These are phyloP conservation scores for Nigrospora oryzae DNA, from an alignment of 2,329 filamentous ascomycete species.

Conservation along the genomic window DNA sequence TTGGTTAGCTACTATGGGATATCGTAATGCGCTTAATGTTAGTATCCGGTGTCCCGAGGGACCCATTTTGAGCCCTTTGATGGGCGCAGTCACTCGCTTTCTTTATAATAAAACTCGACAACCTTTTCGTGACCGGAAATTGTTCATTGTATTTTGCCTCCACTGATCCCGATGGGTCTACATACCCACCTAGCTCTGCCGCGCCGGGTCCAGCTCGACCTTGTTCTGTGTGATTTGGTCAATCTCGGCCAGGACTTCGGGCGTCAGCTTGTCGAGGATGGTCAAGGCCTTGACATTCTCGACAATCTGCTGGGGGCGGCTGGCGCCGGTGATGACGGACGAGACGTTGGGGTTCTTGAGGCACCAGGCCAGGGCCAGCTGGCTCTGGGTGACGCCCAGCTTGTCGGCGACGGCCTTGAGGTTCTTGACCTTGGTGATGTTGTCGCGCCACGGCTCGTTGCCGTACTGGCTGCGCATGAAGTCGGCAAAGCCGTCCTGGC, in stretches of 20 bases:
- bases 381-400: conserved; percentile 48
- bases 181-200: conserved; percentile 1
- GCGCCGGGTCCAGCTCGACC: conserved; percentile 9
- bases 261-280: conserved; percentile 46
- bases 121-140: no score
- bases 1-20: no score
- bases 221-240: conserved; percentile 51
- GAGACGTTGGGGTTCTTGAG: conserved; percentile 54
- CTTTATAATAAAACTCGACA: no score
- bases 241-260: conserved; percentile 50
- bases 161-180: neutral
- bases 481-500: conserved; percentile 43
- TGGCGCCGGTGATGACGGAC: conserved; percentile 53
- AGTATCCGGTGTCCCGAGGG: no score
- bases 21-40: no score
- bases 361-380: conserved; percentile 54
- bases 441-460: conserved; percentile 42
- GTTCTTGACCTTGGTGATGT: conserved; percentile 51
- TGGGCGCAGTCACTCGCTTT: no score
- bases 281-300: conserved; percentile 48
- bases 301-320: conserved; percentile 47
- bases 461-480: conserved; percentile 44
- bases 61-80: no score
- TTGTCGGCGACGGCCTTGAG: conserved; percentile 55
- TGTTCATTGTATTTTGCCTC: neutral